Percentiles rank a stretch among this genome's conserved stretches.
phyloP scores from a whole-genome alignment of 2,329 filamentous ascomycete species.

The Colletotrichum liriopes region DNA sequence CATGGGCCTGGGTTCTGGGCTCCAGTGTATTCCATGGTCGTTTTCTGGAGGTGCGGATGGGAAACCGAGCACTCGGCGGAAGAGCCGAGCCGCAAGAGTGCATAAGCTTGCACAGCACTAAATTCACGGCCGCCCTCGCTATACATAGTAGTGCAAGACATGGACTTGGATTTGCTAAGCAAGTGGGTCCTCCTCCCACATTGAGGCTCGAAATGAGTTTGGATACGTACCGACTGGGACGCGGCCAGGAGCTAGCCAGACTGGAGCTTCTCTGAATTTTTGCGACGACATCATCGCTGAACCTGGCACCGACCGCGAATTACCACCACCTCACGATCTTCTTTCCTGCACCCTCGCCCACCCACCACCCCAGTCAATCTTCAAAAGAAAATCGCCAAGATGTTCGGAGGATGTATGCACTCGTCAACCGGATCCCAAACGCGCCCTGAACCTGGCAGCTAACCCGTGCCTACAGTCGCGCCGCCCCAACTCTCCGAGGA shows the following conservation, averaged over 20 bases:
- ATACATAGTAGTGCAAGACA: background rate
- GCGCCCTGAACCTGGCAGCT: background rate
- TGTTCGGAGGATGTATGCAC: conserved; percentile 76
- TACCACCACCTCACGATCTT: conserved; percentile 15
- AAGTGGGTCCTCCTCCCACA: background rate
- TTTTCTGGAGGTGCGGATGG: conserved; percentile 19
- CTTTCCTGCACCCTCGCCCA: conserved; percentile 3
- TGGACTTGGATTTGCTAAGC: background rate
- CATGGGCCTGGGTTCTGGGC: background rate
- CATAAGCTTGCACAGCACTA: background rate
- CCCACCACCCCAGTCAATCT: background rate
- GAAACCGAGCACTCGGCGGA: conserved; percentile 29
- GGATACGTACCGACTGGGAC: conserved; percentile 24
- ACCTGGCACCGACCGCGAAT: conserved; percentile 5
- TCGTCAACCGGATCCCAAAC: too few relatives aligned
- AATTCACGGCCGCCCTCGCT: background rate
- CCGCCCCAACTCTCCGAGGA: conserved; percentile 79
- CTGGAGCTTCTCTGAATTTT: conserved; percentile 42
- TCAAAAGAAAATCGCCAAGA: conserved; percentile 54
- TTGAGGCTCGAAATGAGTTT: conserved; percentile 3
- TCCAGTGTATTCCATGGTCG: background rate
- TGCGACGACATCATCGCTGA: conserved; percentile 43
- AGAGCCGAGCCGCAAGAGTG: conserved; percentile 12
- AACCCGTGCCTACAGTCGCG: conserved; percentile 63
- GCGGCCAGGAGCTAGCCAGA: conserved; percentile 7